phyloP scores from a whole-genome alignment of 495 filamentous ascomycete species.

The Articulospora tetracladia region DNA sequence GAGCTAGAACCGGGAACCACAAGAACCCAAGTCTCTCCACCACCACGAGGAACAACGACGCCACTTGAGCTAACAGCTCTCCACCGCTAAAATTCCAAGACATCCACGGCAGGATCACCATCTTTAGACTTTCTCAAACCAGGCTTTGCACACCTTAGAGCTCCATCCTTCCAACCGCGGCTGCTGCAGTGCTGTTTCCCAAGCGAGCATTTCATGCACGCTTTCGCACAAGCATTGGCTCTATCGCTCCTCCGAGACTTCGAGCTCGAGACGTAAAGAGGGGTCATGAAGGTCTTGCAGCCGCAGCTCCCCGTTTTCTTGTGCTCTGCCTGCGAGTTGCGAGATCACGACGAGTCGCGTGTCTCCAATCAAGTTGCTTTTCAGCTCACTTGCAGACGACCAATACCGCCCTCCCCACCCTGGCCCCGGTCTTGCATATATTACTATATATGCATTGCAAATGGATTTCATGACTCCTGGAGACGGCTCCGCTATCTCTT shows the following conservation, averaged over 20 bases:
- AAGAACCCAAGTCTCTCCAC: background rate
- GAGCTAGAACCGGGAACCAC: background rate
- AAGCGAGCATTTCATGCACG: background rate
- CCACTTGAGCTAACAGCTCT: background rate
- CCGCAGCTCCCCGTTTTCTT: constrained; percentile 5
- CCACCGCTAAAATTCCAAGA: background rate
- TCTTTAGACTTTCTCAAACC: background rate
- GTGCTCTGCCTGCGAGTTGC: background rate
- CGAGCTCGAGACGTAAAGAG: background rate
- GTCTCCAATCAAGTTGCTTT: constrained; percentile 14
- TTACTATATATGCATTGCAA: background rate
- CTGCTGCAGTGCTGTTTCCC: background rate
- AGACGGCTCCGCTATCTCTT: background rate
- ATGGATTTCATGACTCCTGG: constrained; percentile 1
- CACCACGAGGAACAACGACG: background rate
- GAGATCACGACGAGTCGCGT: constrained; percentile 19
- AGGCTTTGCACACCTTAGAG: background rate
- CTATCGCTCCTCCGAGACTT: background rate
- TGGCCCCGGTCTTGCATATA: constrained; percentile 15
- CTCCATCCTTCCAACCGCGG: background rate
- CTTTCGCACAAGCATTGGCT: background rate
- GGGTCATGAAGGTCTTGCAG: constrained; percentile 1
- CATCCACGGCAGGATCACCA: background rate
- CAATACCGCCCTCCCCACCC: constrained; percentile 13
- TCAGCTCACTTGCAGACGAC: constrained; percentile 10